Conservation (phyloP, 768 basidiomycete genomes). For the Hygrocybe punicea region DNA sequence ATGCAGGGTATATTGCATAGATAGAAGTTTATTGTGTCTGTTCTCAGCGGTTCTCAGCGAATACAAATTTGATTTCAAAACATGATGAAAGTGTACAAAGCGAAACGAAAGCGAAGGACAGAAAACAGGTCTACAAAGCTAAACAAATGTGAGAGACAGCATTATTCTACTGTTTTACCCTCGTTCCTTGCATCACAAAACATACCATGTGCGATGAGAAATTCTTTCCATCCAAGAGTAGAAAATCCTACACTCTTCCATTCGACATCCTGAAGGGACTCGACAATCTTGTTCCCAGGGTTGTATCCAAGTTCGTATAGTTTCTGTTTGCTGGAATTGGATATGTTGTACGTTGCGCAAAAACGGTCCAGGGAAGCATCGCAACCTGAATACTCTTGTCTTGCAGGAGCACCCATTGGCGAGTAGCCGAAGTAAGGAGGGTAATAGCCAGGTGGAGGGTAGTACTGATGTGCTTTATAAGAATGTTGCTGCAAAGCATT, state of each 20-base stretch:
- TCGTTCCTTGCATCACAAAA: neutral
- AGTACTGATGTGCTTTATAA: too few species aligned
- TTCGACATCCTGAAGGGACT: neutral
- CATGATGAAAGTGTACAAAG: neutral
- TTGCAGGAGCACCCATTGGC: too few species aligned
- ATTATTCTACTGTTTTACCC: neutral
- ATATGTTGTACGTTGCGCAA: neutral
- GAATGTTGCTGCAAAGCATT: too few species aligned
- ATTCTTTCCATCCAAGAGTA: neutral
- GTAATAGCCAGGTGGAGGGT: neutral
- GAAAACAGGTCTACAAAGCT: too few species aligned
- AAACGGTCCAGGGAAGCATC: neutral
- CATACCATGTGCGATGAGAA: neutral
- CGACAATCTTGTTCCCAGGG: neutral
- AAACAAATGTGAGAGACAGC: neutral
- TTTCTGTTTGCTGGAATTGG: neutral
- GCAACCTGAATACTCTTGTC: too few species aligned
- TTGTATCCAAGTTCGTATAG: neutral
- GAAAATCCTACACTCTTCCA: neutral
- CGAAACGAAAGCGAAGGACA: too few species aligned
- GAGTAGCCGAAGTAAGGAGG: too few species aligned
- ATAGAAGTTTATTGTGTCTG: neutral
- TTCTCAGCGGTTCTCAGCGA: neutral
- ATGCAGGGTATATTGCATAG: constrained; percentile 10
- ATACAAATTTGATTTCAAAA: neutral